phyloP scores from a whole-genome alignment of 139 green algal species.

The Haematococcus sp. region DNA sequence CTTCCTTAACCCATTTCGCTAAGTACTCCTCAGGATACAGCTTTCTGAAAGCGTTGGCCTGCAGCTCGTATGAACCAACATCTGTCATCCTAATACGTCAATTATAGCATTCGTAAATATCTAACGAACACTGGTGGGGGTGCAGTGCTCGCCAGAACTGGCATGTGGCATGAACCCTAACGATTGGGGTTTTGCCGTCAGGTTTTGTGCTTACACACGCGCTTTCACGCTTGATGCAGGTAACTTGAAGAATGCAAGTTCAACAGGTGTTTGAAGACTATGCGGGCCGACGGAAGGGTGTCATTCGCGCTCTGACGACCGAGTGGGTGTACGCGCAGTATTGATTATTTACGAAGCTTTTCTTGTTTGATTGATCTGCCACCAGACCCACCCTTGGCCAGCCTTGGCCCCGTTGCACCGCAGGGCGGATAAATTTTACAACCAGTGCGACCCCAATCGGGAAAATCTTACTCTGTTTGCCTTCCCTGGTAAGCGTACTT shows the following conservation, averaged over 20 bases:
- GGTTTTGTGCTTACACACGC: too few relatives aligned
- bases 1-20: slow-evolving; percentile 37
- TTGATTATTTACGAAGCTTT: too few relatives aligned
- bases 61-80: slow-evolving; percentile 18
- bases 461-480: slow-evolving; percentile 55
- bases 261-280: slow-evolving; percentile 26
- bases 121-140: background rate
- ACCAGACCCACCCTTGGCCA: too few relatives aligned
- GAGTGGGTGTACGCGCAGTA: too few relatives aligned
- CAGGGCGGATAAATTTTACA: slow-evolving; percentile 25
- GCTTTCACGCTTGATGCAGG: too few relatives aligned
- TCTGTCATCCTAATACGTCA: background rate
- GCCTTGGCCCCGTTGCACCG: background rate
- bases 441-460: slow-evolving; percentile 8
- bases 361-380: too few relatives aligned
- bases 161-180: too few relatives aligned
- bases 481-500: slow-evolving; percentile 41
- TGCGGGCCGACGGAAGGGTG: slow-evolving; percentile 1
- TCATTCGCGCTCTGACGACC: slow-evolving; percentile 20
- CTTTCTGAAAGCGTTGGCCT: slow-evolving; percentile 63
- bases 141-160: too few relatives aligned
- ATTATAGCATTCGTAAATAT: background rate
- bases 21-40: slow-evolving; percentile 76
- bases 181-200: too few relatives aligned
- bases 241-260: background rate